Base-by-base conservation (phyloP, 2,329 filamentous ascomycete genomes). In the Aspergillus glaucus region DNA sequence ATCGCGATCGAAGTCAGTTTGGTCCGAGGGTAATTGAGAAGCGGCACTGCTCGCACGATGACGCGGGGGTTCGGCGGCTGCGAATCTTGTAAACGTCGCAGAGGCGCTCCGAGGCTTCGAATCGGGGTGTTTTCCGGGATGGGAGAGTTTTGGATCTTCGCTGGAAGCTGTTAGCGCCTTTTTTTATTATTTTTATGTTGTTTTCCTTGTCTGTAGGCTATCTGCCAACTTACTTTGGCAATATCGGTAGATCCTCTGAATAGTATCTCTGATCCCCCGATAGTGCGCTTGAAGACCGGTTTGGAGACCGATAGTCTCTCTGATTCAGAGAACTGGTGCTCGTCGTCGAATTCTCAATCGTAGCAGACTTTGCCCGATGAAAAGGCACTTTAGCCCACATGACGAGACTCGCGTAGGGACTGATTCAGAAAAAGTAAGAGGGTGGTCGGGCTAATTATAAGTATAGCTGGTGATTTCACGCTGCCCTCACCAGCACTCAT, bases 361-460 rank as follows among this genome's bases (percentile, higher is more conserved):
- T 74, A 15, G 63, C 60, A 43, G 69, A 71, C 50, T 73, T 74
- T 54, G 71, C 69, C 56, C 60, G 72, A 68, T 62, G 75, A 67
- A 58, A 78, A 6, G 59, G 53, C 39, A 58, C 63, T 59, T 76
- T 75, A 62, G 78, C 77, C 77, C 77, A 81, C 79, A 81, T 79
- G n/a, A 51, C 68, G 60, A 45, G 17, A 26, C 30, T 22, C 12
- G 24, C 7, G n/a, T 44, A 34, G 24, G 12, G 6, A 30, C n/a
- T 15, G 9, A 12, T 12, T 15, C 37, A 19, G 37, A 8, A 15
- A 19, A 19, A 19, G 14, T 15, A 14, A 43, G 24, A 42, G 7
- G 19, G 9, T n/a, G 34, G 15, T 36, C 34, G 15, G n/a, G 7
- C 34, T 34, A 22, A 4, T 36, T 36, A 36, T 36, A 36, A n/a